Evolutionary conservation across 352 stramenopile genomes (phyloP).

Genomic region (Discostella stelligera): DNA sequence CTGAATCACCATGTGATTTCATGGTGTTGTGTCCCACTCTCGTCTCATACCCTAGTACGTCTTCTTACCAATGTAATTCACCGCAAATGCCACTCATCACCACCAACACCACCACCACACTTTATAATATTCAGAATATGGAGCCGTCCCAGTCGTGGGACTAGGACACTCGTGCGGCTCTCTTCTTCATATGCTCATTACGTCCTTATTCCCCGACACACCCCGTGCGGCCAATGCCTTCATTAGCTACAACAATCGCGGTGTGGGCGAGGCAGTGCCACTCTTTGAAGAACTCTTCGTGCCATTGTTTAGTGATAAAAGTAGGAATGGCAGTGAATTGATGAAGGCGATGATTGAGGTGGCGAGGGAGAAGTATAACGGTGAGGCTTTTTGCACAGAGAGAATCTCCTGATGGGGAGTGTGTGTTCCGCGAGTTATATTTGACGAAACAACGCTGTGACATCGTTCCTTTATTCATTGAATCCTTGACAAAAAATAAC

Average conservation of each 20-base stretch:
- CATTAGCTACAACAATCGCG: conserved; percentile 86
- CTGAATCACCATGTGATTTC: too few relatives aligned
- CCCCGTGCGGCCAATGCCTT: conserved; percentile 81
- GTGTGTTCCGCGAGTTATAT: not conserved
- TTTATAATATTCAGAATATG: conserved; percentile 65
- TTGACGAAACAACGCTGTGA: not conserved
- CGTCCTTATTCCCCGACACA: conserved; percentile 84
- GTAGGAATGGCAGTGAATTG: conserved; percentile 41
- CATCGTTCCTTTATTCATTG: not conserved
- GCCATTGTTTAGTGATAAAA: conserved; percentile 62
- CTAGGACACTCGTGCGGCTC: conserved; percentile 84
- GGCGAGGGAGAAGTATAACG: conserved; percentile 51
- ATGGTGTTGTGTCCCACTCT: too few relatives aligned
- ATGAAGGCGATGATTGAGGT: conserved; percentile 48
- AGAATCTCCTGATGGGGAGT: conserved; percentile 13
- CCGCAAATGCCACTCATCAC: too few relatives aligned
- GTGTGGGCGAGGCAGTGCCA: conserved; percentile 65
- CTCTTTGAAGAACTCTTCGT: conserved; percentile 79
- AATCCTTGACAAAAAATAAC: not conserved
- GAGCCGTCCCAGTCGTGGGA: conserved; percentile 83
- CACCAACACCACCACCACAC: too few relatives aligned
- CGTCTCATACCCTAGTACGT: too few relatives aligned
- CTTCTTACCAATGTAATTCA: too few relatives aligned
- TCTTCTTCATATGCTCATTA: conserved; percentile 84
- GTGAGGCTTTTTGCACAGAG: conserved; percentile 5